Conservation (phyloP, 805 yeast genomes). For the Brettanomyces nanus region DNA sequence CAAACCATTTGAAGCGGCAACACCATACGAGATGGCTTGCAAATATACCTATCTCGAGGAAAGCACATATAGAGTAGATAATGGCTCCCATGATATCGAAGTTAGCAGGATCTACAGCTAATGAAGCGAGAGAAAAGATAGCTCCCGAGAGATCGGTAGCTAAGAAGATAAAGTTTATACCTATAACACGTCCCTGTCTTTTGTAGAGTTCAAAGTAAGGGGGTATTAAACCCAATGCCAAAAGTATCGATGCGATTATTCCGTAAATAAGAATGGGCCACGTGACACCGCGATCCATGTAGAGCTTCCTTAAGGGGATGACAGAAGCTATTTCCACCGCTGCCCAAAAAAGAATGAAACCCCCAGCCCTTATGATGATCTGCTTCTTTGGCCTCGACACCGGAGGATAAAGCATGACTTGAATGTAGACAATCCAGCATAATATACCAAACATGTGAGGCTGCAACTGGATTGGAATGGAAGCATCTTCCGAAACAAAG, state of each 20-base stretch:
- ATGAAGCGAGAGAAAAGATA: constrained; percentile 50
- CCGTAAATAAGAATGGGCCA: constrained; percentile 46
- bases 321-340: constrained; percentile 41
- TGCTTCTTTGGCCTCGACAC: constrained; percentile 24
- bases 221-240: constrained; percentile 45
- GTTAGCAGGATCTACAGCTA: constrained; percentile 42
- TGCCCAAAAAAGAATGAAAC: constrained; percentile 29
- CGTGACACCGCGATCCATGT: constrained; percentile 26
- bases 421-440: constrained; percentile 40
- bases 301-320: constrained; percentile 40
- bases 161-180: constrained; percentile 45
- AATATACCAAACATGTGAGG: constrained; percentile 48
- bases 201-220: constrained; percentile 49
- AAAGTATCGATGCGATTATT: constrained; percentile 38
- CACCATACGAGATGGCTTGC: constrained; percentile 66
- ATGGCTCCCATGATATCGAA: constrained; percentile 76
- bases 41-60: constrained; percentile 71
- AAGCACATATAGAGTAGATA: constrained; percentile 66
- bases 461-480: constrained; percentile 44
- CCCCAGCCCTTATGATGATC: constrained; percentile 23
- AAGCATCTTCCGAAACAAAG: constrained; percentile 38
- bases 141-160: constrained; percentile 46
- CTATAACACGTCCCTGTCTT: constrained; percentile 45
- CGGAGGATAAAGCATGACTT: constrained; percentile 48
- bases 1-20: constrained; percentile 29